A percentile compares a stretch with the other conserved stretches of the same genome.
Conservation (phyloP, 805 yeast species). For the Wickerhamiella lipophila region DNA sequence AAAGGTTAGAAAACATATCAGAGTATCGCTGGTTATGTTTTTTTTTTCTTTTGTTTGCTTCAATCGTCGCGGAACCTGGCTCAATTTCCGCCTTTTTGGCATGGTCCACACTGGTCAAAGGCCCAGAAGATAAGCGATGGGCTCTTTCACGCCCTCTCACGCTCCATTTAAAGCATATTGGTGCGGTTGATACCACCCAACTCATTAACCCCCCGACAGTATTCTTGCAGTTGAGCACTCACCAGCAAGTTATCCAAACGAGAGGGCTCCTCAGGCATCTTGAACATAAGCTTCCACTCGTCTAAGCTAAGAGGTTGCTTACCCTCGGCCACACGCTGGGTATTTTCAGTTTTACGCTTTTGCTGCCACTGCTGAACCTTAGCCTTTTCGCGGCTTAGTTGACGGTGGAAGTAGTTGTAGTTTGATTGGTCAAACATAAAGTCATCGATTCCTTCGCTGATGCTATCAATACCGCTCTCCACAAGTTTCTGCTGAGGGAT, state of each 20-base stretch:
- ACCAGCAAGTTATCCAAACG: constrained; percentile 58
- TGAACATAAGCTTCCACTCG: constrained; percentile 56
- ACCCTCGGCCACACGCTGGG: constrained; percentile 44
- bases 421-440: constrained; percentile 67
- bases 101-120: too few species aligned
- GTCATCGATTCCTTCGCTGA: constrained; percentile 58
- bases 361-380: constrained; percentile 66
- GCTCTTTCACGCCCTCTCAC: too few species aligned
- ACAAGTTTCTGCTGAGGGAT: constrained; percentile 34
- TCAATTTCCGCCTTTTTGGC: too few species aligned
- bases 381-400: constrained; percentile 51
- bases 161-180: constrained; percentile 35
- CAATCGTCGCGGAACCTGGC: too few species aligned
- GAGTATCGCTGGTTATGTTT: too few species aligned
- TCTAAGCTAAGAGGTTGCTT: constrained; percentile 37
- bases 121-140: too few species aligned
- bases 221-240: constrained; percentile 54
- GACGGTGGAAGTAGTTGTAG: constrained; percentile 72
- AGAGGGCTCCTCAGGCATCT: constrained; percentile 62
- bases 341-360: constrained; percentile 53
- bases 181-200: constrained; percentile 54
- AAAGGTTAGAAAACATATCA: too few species aligned
- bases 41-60: too few species aligned
- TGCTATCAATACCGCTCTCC: constrained; percentile 41
- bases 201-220: constrained; percentile 59